These are phyloP conservation scores for Fusarium floridanum DNA, from an alignment of 2,329 filamentous ascomycete genomes.

Conservation along the genomic window DNA sequence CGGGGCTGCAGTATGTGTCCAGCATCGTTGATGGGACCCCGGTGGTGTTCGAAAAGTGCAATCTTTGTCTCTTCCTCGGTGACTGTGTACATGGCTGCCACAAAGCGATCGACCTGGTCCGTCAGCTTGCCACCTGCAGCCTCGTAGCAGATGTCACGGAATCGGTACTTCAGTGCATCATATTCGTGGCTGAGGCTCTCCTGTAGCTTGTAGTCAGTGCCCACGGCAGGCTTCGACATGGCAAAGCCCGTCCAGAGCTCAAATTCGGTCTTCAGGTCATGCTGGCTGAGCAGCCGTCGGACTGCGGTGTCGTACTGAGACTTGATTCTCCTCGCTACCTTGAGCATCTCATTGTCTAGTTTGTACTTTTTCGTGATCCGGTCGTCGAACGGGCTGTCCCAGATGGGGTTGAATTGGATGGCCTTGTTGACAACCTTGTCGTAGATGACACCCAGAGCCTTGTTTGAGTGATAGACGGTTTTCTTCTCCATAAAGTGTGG, in stretches of 20 bases:
- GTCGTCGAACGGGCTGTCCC: slow-evolving; percentile 78
- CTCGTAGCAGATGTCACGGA: slow-evolving; percentile 74
- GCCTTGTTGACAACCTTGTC: slow-evolving; percentile 72
- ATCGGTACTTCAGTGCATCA: slow-evolving; percentile 74
- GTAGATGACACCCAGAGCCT: slow-evolving; percentile 84
- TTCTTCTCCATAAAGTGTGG: slow-evolving; percentile 90
- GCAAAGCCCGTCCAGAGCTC: slow-evolving; percentile 93
- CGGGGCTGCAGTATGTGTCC: slow-evolving; percentile 44
- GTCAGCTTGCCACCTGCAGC: slow-evolving; percentile 72
- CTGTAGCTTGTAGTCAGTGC: slow-evolving; percentile 85
- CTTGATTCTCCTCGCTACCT: slow-evolving; percentile 76
- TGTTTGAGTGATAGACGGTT: slow-evolving; percentile 74
- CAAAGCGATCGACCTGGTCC: slow-evolving; percentile 74
- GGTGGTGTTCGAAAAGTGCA: slow-evolving; percentile 63
- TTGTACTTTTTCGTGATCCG: slow-evolving; percentile 76
- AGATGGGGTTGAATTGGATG: slow-evolving; percentile 79
- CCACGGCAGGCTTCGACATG: slow-evolving; percentile 77
- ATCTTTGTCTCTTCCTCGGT: slow-evolving; percentile 78
- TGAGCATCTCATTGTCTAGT: slow-evolving; percentile 66
- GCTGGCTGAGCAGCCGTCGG: slow-evolving; percentile 84
- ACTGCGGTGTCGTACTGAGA: slow-evolving; percentile 81
- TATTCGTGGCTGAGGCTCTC: slow-evolving; percentile 83
- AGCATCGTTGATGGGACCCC: slow-evolving; percentile 49
- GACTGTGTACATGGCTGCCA: slow-evolving; percentile 89
- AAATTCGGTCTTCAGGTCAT: slow-evolving; percentile 87